Evolutionary conservation across 2,329 filamentous ascomycete species (phyloP), one percentile per base, ranked within the genome.

Genomic region (Pseudogymnoascus sp.): DNA sequence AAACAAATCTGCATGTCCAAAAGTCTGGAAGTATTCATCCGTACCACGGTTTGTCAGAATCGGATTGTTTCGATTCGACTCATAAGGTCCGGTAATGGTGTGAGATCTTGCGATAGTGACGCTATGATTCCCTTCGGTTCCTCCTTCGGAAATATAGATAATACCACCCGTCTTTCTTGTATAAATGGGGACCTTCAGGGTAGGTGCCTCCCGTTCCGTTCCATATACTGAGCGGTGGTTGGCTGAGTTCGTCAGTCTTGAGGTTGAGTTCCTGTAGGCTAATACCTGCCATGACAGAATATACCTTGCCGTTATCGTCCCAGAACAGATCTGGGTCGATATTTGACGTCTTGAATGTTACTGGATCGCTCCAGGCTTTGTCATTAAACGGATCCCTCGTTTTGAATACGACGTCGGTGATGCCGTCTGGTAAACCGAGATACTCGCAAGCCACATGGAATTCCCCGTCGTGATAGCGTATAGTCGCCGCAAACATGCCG

Each of bases 261-360:
- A 80, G 68, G 42, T 80, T 75, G 74, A 10, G 70, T 33, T 14
- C 53, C 67, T 0, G 74, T 73, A 0, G 75, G 74, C 14, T 77
- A 76, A 18, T 73, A 59, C 0, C 72, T 68, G 44, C 77, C 65
- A 83, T 84, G 67, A 80, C 76, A 66, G 84, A 82, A 78, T 79
- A 84, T 68, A 83, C 84, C 60, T 72, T 75, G 14, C 82, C 82
- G 62, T 82, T 77, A 37, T 80, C 78, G 63, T 85, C 82, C 69
- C 84, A 82, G 71, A 84, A 85, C 3, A 85, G 73, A 1, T 79
- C 82, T 0, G 84, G 84, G 67, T 88, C 84, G 67, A 87, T 87
- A 1, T 84, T 84, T 0, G 82, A 85, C 0, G 81, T 83, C 69
- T 86, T 86, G 69, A 78, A 76, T 67, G 82, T 83, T 5, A 83